Conservation (phyloP, 2,329 filamentous ascomycete genomes). For the Stenocarpella maydis region DNA sequence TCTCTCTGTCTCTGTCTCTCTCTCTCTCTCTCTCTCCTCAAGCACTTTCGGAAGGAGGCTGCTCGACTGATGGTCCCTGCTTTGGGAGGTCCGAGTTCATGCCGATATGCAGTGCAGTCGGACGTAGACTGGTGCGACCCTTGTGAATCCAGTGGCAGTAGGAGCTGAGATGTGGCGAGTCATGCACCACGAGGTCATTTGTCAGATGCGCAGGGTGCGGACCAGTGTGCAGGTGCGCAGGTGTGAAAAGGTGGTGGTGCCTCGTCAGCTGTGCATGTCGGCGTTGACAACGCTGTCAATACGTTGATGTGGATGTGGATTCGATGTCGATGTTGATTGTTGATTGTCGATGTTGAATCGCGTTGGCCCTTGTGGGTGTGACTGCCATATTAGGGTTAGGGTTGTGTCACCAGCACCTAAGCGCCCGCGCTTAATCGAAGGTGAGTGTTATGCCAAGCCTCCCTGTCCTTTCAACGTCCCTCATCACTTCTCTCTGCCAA, state of each 20-base stretch:
- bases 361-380: background rate
- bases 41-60: background rate
- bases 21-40: background rate
- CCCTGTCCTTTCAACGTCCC: too few species aligned
- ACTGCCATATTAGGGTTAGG: too few species aligned
- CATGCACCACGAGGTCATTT: too few species aligned
- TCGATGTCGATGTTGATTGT: background rate
- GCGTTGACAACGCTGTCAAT: too few species aligned
- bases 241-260: background rate
- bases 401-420: background rate
- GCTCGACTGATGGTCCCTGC: background rate
- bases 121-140: background rate
- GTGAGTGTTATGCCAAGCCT: too few species aligned
- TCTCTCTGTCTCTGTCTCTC: too few species aligned
- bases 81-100: slow-evolving; percentile 1
- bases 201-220: background rate
- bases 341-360: slow-evolving; percentile 13
- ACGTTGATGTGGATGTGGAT: too few species aligned
- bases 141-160: background rate
- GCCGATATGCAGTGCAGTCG: slow-evolving; percentile 2
- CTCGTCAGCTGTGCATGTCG: too few species aligned
- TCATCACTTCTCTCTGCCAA: too few species aligned
- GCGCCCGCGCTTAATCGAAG: slow-evolving; percentile 16
- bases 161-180: too few species aligned
- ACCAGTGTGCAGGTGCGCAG: background rate